Conservation (phyloP, 108 stramenopile genomes). For the Fragilaria crotonensis region DNA sequence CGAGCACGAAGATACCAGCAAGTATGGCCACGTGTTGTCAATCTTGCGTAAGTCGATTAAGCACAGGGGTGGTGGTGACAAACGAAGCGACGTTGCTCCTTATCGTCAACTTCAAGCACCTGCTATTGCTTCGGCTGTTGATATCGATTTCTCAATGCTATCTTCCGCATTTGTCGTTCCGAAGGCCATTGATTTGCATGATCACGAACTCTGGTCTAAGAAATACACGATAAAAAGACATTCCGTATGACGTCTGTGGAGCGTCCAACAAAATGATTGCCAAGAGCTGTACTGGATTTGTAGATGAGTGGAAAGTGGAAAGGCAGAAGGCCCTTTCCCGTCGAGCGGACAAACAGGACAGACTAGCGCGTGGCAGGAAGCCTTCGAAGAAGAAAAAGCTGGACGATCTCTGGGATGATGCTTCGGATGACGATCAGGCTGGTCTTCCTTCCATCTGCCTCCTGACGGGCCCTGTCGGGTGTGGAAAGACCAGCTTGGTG, state of each 20-base stretch:
- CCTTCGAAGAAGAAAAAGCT: conserved; percentile 16
- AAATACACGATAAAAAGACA: conserved; percentile 27
- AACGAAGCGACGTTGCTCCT: neutral
- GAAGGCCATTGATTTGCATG: neutral
- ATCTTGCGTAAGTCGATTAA: conserved; percentile 1
- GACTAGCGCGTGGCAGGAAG: neutral
- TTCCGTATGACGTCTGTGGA: conserved; percentile 36
- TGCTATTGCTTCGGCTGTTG: neutral
- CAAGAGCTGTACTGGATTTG: conserved; percentile 28
- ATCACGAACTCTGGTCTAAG: conserved; percentile 32
- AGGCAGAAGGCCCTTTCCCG: conserved; percentile 38
- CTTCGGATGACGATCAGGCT: conserved; percentile 36
- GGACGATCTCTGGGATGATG: conserved; percentile 26
- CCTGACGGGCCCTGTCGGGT: conserved; percentile 53
- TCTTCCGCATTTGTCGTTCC: conserved; percentile 1
- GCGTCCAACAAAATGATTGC: conserved; percentile 20
- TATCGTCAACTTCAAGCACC: neutral
- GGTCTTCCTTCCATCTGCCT: conserved; percentile 39
- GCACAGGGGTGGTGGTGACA: neutral
- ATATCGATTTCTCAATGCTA: conserved; percentile 5
- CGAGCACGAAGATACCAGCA: neutral
- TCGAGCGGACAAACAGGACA: conserved; percentile 34
- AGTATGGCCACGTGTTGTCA: neutral
- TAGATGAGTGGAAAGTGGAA: conserved; percentile 53
- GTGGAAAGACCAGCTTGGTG: conserved; percentile 64